Evolutionary conservation across 2,329 filamentous ascomycete species (phyloP), one percentile per base, ranked within the genome.

Genomic region (Nakataea oryzae): DNA sequence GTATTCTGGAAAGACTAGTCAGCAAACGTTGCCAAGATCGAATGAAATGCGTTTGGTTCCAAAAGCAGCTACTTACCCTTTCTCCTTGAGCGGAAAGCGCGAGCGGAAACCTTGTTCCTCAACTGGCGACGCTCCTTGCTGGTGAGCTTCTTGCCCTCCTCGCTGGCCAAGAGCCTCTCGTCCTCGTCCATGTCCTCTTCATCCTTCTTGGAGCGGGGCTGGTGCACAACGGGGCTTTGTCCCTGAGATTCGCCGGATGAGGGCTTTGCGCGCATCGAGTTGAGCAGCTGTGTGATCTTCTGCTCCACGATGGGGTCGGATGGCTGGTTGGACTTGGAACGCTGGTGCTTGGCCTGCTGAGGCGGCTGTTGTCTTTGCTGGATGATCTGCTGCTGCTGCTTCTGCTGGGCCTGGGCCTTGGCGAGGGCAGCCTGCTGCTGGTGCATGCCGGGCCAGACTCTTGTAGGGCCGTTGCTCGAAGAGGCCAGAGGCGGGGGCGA

Each of bases 161-260:
- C 95, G 64, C 92, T 97, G n/a, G 91, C 91, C 27, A 97, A 81
- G 12, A 97, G 81, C 67, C 91, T 85, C 81, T 97, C 95, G 69
- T 97, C 95, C 74, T 97, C 93, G 69, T 99, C 95, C 93, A 99
- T 97, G 61, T 97, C 93, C 65, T 97, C 93, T 70, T 97, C 93
- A 57, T 97, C 92, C 81, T 97, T 97, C 82, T 88, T 93, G 65
- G 84, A 77, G 66, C 87, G 88, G 59, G 88, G 81, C 9, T 29
- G 50, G 17, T 54, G 50, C 24, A 59, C 7, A 21, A 47, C 56
- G 1, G 57, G 57, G 24, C 30, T 32, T 26, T 59, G 61, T 7
- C 27, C 30, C n/a, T 58, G 61, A 24, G 28, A 4, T 9, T 55
- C 30, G 5, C 27, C 57, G 13, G n/a, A 13, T 3, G 57, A 26